phyloP scores from a whole-genome alignment of 2,329 filamentous ascomycete species.

The Apiospora phragmitis region DNA sequence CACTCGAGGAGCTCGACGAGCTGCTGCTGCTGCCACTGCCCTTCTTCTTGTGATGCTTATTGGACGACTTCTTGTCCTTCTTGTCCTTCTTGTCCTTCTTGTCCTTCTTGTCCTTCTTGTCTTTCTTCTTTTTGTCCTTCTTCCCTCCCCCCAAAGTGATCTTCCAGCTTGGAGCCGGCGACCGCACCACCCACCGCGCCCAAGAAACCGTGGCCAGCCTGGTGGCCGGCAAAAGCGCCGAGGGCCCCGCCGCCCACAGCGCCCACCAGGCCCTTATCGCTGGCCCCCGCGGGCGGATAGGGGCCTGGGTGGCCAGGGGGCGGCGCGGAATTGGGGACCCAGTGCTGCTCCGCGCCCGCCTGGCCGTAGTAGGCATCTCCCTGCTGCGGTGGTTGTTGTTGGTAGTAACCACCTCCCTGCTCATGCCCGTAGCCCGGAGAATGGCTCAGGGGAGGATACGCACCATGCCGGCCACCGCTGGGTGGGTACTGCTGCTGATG shows the following conservation, averaged over 20 bases:
- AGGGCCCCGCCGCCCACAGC: conserved; percentile 45
- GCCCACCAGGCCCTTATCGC: conserved; percentile 39
- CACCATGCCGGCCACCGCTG: too few species aligned
- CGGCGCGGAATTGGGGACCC: conserved; percentile 1
- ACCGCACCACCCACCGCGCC: conserved; percentile 48
- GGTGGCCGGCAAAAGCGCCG: conserved; percentile 46
- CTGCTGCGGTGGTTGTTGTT: neutral
- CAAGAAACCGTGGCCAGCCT: conserved; percentile 47
- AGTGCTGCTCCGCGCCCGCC: neutral
- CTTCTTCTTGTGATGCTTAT: conserved; percentile 32
- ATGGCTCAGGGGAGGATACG: neutral
- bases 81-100: conserved; percentile 7
- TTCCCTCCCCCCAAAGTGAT: conserved; percentile 32
- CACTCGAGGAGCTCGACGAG: conserved; percentile 8
- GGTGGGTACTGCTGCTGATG: neutral
- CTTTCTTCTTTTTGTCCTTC: conserved; percentile 28
- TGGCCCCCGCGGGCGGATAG: conserved; percentile 15
- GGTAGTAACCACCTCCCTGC: conserved; percentile 22
- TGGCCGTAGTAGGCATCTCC: conserved; percentile 1
- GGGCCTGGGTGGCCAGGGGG: neutral
- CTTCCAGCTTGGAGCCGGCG: conserved; percentile 44
- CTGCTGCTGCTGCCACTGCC: conserved; percentile 10
- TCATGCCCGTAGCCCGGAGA: conserved; percentile 21
- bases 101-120: conserved; percentile 31
- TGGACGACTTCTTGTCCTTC: conserved; percentile 30